Evolutionary conservation across 2,329 filamentous ascomycete species (phyloP).

Genomic region (Chalaropsis thielavioides): DNA sequence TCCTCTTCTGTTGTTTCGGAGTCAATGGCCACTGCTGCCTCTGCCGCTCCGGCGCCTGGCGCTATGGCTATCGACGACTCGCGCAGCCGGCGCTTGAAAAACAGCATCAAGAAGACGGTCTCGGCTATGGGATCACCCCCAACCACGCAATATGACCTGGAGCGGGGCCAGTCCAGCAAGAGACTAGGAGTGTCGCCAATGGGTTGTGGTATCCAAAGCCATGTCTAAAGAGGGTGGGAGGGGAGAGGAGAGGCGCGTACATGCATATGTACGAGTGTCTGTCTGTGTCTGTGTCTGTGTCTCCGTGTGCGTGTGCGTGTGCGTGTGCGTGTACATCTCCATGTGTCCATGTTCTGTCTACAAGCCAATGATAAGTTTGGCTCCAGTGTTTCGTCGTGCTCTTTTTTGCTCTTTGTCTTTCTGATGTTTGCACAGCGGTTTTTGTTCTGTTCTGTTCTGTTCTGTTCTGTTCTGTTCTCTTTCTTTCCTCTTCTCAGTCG

Average conservation of each 20-base stretch:
- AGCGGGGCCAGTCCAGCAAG: conserved; percentile 17
- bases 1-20: neutral
- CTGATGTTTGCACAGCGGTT: neutral
- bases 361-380: neutral
- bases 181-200: conserved; percentile 17
- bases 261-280: too few relatives aligned
- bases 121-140: conserved; percentile 19
- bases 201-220: conserved; percentile 14
- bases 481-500: too few relatives aligned
- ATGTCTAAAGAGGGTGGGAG: conserved; percentile 9
- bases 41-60: neutral
- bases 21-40: neutral
- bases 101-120: conserved; percentile 17
- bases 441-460: neutral
- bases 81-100: conserved; percentile 14
- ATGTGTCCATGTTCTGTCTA: neutral
- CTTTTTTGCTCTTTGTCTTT: neutral
- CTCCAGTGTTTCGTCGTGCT: neutral
- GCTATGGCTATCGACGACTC: conserved; percentile 5
- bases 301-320: neutral
- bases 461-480: neutral
- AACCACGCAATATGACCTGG: conserved; percentile 17
- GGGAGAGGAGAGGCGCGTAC: neutral
- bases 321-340: neutral
- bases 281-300: too few relatives aligned